These are phyloP conservation scores for Rhizophora mangle DNA, from an alignment of 345 rosid species.

Conservation along the genomic window DNA sequence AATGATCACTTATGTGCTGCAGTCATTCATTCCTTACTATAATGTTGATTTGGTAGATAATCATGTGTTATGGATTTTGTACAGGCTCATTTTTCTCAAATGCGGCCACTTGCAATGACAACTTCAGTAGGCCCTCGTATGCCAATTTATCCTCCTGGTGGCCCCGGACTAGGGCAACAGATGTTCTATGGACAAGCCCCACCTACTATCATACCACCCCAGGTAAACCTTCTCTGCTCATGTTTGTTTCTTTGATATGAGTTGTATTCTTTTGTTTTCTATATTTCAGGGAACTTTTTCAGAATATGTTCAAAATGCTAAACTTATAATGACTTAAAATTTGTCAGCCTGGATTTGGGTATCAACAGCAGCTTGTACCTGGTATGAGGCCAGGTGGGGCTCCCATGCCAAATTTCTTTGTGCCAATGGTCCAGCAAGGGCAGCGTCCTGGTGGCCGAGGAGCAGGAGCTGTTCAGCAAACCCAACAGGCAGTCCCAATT, in stretches of 20 bases:
- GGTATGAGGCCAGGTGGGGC: slow-evolving; percentile 84
- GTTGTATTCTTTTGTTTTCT: background rate
- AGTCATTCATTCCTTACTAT: background rate
- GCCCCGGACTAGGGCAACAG: slow-evolving; percentile 76
- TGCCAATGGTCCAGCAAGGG: slow-evolving; percentile 93
- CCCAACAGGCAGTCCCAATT: slow-evolving; percentile 71
- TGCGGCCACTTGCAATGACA: slow-evolving; percentile 74
- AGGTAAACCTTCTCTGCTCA: slow-evolving; percentile 35
- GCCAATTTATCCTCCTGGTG: slow-evolving; percentile 81
- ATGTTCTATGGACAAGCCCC: slow-evolving; percentile 90
- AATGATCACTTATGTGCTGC: background rate
- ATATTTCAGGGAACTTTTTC: background rate
- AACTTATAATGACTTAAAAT: background rate
- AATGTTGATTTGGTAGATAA: background rate
- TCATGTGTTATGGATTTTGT: background rate
- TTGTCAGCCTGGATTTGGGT: slow-evolving; percentile 77
- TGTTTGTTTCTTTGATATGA: background rate
- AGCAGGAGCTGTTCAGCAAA: slow-evolving; percentile 64
- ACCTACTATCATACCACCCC: slow-evolving; percentile 76
- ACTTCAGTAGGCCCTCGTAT: slow-evolving; percentile 74
- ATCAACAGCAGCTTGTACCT: slow-evolving; percentile 90
- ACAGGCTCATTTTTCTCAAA: slow-evolving; percentile 91
- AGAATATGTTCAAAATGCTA: background rate
- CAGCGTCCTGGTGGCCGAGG: slow-evolving; percentile 82
- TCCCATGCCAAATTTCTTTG: slow-evolving; percentile 72